Evolutionary conservation across 1,284 basidiomycete species (phyloP).

Genomic region (Hymenochaete sp.): DNA sequence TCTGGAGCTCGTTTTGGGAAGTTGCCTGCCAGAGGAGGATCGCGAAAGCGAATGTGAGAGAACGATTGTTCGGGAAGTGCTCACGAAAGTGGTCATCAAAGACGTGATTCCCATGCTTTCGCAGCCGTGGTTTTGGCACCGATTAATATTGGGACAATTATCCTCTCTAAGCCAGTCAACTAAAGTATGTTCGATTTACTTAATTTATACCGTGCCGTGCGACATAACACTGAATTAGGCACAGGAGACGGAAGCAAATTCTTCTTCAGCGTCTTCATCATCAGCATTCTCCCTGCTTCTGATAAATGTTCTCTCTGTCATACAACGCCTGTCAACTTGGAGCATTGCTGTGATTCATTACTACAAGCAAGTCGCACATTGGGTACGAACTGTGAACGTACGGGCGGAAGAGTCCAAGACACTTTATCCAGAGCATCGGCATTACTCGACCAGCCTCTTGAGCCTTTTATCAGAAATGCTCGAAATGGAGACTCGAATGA

Average conservation of each 20-base stretch:
- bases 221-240: slow-evolving; percentile 16
- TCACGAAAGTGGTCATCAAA: slow-evolving; percentile 61
- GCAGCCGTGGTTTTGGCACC: slow-evolving; percentile 79
- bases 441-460: slow-evolving; percentile 23
- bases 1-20: slow-evolving; percentile 60
- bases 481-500: slow-evolving; percentile 35
- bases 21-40: slow-evolving; percentile 60
- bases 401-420: slow-evolving; percentile 25
- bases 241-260: slow-evolving; percentile 23
- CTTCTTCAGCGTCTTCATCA: slow-evolving; percentile 20
- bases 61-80: slow-evolving; percentile 65
- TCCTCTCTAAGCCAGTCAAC: too few species aligned
- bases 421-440: slow-evolving; percentile 8
- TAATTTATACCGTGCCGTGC: not conserved
- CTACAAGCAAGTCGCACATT: slow-evolving; percentile 55
- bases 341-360: slow-evolving; percentile 58
- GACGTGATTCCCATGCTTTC: slow-evolving; percentile 59
- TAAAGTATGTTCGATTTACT: too few species aligned
- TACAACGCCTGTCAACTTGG: slow-evolving; percentile 61
- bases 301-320: slow-evolving; percentile 58
- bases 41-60: slow-evolving; percentile 64
- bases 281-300: slow-evolving; percentile 45
- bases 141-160: slow-evolving; percentile 51
- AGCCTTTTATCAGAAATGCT: slow-evolving; percentile 43
- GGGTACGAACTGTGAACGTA: slow-evolving; percentile 59